Evolutionary conservation across 2,329 filamentous ascomycete species (phyloP).

Genomic region (Diaporthe batatas): DNA sequence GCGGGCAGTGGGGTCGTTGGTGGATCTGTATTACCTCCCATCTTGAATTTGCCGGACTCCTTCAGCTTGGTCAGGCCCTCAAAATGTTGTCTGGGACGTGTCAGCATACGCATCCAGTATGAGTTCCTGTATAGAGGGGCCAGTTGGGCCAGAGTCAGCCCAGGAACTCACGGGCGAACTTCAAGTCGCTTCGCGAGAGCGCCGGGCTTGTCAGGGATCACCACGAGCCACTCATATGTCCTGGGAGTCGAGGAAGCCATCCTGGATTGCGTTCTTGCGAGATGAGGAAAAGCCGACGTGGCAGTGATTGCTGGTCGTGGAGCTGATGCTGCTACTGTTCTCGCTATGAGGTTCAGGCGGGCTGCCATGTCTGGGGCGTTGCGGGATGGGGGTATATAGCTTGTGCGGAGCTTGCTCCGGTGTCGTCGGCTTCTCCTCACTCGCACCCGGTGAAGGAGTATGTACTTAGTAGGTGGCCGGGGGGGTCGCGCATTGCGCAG

Average conservation of each 20-base stretch:
- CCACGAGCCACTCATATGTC: constrained; percentile 76
- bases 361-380: constrained; percentile 32
- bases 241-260: constrained; percentile 44
- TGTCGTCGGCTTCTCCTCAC: constrained; percentile 29
- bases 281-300: background rate
- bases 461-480: too few species aligned
- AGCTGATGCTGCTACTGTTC: constrained; percentile 23
- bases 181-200: constrained; percentile 72
- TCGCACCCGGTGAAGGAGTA: background rate
- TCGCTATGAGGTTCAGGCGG: constrained; percentile 35
- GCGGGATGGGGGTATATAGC: background rate
- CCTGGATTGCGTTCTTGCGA: constrained; percentile 23
- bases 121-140: background rate
- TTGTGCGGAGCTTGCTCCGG: background rate
- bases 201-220: constrained; percentile 76
- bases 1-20: background rate
- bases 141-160: background rate
- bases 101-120: constrained; percentile 10
- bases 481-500: constrained; percentile 5
- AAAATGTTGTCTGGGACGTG: constrained; percentile 63
- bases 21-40: constrained; percentile 67
- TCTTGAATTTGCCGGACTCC: constrained; percentile 70
- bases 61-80: constrained; percentile 64
- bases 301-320: constrained; percentile 25
- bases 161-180: constrained; percentile 65